Evolutionary conservation across 2,329 filamentous ascomycete species (phyloP).

Genomic region (Lasiodiplodia citricola): DNA sequence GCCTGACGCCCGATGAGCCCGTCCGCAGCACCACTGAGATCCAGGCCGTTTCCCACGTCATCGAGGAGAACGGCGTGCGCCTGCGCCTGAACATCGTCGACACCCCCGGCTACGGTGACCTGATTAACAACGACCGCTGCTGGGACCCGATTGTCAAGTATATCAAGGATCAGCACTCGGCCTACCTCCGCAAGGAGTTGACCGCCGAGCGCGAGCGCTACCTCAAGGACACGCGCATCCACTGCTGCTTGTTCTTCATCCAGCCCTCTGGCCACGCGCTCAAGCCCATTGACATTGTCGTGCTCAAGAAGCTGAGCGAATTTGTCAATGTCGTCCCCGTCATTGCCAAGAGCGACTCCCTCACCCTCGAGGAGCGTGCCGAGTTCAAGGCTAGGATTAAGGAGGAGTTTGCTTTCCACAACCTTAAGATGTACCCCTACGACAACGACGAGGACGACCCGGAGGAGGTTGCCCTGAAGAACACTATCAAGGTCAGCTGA

Average conservation of each 20-base stretch:
- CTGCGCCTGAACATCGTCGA: constrained; percentile 98
- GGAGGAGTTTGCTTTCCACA: constrained; percentile 99
- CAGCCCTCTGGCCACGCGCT: constrained; percentile 97
- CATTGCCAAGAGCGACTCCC: constrained; percentile 96
- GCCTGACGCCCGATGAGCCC: constrained; percentile 87
- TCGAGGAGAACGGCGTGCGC: constrained; percentile 98
- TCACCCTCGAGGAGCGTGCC: constrained; percentile 93
- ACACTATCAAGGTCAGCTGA: constrained; percentile 84
- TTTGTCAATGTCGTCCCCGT: constrained; percentile 99
- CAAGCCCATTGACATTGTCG: constrained; percentile 99
- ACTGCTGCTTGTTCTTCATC: constrained; percentile 99
- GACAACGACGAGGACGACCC: constrained; percentile 99
- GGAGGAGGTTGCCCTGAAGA: constrained; percentile 92
- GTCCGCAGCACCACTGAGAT: constrained; percentile 97
- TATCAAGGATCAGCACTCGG: constrained; percentile 99
- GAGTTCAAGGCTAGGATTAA: constrained; percentile 98
- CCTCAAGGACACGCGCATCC: constrained; percentile 98
- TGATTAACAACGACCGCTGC: constrained; percentile 99
- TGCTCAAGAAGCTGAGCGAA: constrained; percentile 98
- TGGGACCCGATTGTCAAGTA: constrained; percentile 99
- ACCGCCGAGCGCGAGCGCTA: constrained; percentile 98
- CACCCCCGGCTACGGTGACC: constrained; percentile 95
- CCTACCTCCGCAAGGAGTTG: constrained; percentile 98
- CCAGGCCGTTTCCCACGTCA: constrained; percentile 96
- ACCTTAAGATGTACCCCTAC: constrained; percentile 99